Percentiles rank a stretch among this genome's conserved stretches.
These are phyloP conservation scores for Dendrobium chrysotoxum DNA, from an alignment of 106 monocot genomes.

Conservation along the genomic window DNA sequence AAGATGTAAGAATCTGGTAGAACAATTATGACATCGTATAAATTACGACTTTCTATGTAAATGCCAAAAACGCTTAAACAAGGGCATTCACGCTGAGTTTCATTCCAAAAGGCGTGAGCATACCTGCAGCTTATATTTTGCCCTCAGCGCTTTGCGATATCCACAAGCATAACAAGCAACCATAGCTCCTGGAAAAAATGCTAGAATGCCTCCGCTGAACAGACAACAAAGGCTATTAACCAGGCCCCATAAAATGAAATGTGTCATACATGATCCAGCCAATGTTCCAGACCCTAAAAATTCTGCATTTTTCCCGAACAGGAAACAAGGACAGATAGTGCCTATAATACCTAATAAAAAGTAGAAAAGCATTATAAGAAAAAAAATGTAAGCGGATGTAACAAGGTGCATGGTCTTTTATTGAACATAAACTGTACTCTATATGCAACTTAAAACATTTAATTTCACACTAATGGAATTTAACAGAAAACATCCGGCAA, in stretches of 20 bases:
- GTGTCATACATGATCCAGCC: constrained; percentile 75
- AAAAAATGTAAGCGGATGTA: neutral
- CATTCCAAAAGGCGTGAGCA: neutral
- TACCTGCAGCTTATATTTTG: constrained; percentile 72
- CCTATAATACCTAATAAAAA: constrained; percentile 68
- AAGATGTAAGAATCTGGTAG: constrained; percentile 4
- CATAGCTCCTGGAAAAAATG: constrained; percentile 53
- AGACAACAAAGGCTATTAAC: constrained; percentile 72
- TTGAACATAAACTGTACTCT: neutral
- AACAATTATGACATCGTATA: neutral
- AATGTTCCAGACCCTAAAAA: constrained; percentile 78
- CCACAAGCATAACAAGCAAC: constrained; percentile 90
- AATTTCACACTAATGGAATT: neutral
- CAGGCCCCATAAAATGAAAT: constrained; percentile 76
- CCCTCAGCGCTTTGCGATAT: constrained; percentile 54
- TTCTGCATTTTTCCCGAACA: constrained; percentile 93
- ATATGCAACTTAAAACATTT: neutral
- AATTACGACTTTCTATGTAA: neutral
- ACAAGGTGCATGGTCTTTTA: neutral
- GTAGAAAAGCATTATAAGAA: constrained; percentile 5
- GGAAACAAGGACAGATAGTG: constrained; percentile 68
- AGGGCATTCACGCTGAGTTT: neutral
- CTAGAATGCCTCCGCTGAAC: constrained; percentile 56
- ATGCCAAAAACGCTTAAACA: neutral
- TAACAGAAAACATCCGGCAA: neutral